A percentile compares a stretch with the other conserved stretches of the same genome.
phyloP scores from a whole-genome alignment of 2,329 filamentous ascomycete species.

The Neonectria sp. region DNA sequence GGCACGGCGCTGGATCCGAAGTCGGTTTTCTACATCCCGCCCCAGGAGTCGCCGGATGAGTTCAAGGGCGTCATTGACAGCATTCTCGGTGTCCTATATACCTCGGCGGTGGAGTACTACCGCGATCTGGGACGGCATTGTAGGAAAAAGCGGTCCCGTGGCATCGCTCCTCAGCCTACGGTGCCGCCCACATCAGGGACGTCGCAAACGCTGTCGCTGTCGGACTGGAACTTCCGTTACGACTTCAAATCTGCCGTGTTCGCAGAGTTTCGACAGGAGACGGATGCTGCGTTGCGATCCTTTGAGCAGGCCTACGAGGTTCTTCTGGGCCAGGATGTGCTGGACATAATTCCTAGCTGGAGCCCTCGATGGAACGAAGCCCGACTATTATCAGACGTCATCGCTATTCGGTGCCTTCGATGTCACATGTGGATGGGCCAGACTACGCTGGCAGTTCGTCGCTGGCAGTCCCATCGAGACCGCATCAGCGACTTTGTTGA shows the following conservation, averaged over 20 bases:
- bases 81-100: slow-evolving; percentile 81
- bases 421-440: slow-evolving; percentile 87
- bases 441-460: slow-evolving; percentile 83
- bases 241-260: slow-evolving; percentile 95
- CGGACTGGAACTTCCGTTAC: slow-evolving; percentile 94
- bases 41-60: slow-evolving; percentile 79
- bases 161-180: slow-evolving; percentile 84
- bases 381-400: slow-evolving; percentile 86
- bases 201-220: slow-evolving; percentile 85
- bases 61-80: slow-evolving; percentile 81
- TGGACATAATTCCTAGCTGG: slow-evolving; percentile 93
- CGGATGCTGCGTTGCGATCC: slow-evolving; percentile 87
- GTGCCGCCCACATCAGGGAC: slow-evolving; percentile 87
- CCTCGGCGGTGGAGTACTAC: slow-evolving; percentile 89
- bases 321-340: slow-evolving; percentile 84
- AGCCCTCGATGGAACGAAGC: slow-evolving; percentile 92
- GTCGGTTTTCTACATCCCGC: slow-evolving; percentile 87
- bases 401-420: slow-evolving; percentile 85
- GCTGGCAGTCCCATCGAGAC: slow-evolving; percentile 84
- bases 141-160: slow-evolving; percentile 87
- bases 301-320: slow-evolving; percentile 91
- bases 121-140: slow-evolving; percentile 93
- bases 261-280: slow-evolving; percentile 93
- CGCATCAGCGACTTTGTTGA: slow-evolving; percentile 85
- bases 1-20: slow-evolving; percentile 87